Percentiles rank a stretch among this genome's conserved stretches.
These are phyloP conservation scores for Chaetoscypha palmicola DNA, from an alignment of 2,329 filamentous ascomycete genomes.

Conservation along the genomic window DNA sequence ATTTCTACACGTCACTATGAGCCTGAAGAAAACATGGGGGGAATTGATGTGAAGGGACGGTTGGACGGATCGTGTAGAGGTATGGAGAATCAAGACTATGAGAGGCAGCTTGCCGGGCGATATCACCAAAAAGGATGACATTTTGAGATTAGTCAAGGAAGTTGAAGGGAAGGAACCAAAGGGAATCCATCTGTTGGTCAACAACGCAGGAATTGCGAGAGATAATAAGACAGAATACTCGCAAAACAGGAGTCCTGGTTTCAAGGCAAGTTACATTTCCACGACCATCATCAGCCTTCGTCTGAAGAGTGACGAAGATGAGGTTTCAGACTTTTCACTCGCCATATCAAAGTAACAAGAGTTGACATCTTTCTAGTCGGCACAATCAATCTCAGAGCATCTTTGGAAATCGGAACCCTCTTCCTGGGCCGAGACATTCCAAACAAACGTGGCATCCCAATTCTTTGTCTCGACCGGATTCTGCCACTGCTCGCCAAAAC, in stretches of 20 bases:
- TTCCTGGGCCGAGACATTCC: conserved; percentile 62
- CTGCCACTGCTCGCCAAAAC: conserved; percentile 51
- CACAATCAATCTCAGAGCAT: conserved; percentile 43
- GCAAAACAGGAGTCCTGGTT: conserved; percentile 40
- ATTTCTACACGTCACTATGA: no score
- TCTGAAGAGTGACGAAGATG: no score
- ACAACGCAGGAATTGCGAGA: conserved; percentile 49
- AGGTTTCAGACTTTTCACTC: no score
- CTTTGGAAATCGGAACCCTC: conserved; percentile 41
- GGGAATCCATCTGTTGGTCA: conserved; percentile 50
- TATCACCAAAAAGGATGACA: conserved; percentile 51
- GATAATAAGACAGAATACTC: conserved; percentile 46
- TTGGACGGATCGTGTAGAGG: neutral
- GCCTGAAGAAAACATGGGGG: conserved; percentile 26
- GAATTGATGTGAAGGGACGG: conserved; percentile 10
- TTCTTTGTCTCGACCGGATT: conserved; percentile 58
- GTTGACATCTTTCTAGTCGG: conserved; percentile 13
- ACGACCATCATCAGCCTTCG: no score
- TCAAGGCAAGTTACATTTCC: conserved; percentile 29
- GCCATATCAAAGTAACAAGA: neutral
- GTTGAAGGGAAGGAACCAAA: conserved; percentile 46
- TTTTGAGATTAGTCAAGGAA: conserved; percentile 45
- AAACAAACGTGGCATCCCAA: conserved; percentile 63
- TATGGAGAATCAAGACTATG: neutral
- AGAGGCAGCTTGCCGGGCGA: conserved; percentile 44